Evolutionary conservation across 208 protist species (phyloP).

Genomic region (Entamoeba dispar): DNA sequence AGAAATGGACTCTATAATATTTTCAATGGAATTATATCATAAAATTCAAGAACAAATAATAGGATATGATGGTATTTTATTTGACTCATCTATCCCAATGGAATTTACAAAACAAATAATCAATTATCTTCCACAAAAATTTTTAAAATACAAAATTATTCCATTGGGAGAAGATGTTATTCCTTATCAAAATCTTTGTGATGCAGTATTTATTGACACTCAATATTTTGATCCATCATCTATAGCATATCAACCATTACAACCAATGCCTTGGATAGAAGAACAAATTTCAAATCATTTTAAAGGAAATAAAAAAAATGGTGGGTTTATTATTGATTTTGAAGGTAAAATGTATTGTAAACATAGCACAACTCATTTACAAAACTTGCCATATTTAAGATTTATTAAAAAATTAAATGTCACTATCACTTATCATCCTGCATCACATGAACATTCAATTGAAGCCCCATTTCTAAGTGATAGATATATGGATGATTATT

Average conservation of each 20-base stretch:
- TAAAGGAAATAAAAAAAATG: not conserved
- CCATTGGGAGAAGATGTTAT: not conserved
- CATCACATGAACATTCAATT: not conserved
- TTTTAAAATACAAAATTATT: not conserved
- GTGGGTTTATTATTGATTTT: not conserved
- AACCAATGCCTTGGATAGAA: not conserved
- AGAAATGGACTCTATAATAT: not conserved
- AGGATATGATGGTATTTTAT: not conserved
- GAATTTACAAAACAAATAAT: not conserved
- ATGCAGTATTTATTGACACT: not conserved
- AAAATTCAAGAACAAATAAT: not conserved
- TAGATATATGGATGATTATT: not conserved
- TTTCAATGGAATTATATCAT: not conserved
- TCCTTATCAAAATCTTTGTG: not conserved
- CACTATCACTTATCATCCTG: not conserved
- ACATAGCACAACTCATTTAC: not conserved
- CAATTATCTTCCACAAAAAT: not conserved
- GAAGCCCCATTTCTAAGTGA: not conserved
- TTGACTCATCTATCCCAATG: not conserved
- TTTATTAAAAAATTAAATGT: not conserved
- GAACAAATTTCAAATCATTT: not conserved
- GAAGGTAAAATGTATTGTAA: not conserved
- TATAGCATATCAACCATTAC: not conserved
- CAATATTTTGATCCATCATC: not conserved
- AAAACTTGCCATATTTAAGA: not conserved